Evolutionary conservation across 2,329 filamentous ascomycete species (phyloP), one percentile per base, ranked within the genome.

Genomic region (Xylariaceae sp.): DNA sequence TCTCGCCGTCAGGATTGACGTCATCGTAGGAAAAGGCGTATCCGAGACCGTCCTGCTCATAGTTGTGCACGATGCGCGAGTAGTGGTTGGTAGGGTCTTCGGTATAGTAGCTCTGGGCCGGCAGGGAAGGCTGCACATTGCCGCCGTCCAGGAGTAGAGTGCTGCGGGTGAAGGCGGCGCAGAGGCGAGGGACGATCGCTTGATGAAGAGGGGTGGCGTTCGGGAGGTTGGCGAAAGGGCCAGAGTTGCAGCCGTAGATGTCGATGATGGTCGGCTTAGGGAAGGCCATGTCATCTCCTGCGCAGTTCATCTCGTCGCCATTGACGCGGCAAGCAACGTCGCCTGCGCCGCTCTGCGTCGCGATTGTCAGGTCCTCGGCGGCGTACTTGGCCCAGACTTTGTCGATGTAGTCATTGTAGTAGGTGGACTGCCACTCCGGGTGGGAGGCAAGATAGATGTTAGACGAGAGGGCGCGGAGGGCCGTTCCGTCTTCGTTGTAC

Each of bases 11-110:
- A 0, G 77, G 71, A 38, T 76, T 74, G 13, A 85, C 80, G 54
- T 85, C 81, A 51, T 85, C 81, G 49, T 83, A 85, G 0, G 81
- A 69, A 53, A 83, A 85, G 0, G 76, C 73, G 53, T 85, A 85
- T 0, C 81, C 81, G 31, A 67, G 63, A 1, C 71, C 70, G 54
- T 83, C 77, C 4, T 70, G 53, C 60, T 81, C 76, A 34, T 74
- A 67, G 26, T 68, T 59, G 57, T 84, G 81, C 2, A 84, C 68
- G 27, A 83, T 65, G 7, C 75, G 65, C 19, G 73, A 64, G 53
- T 81, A 84, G 53, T 82, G 78, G 50, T 61, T 68, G 9, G 68
- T 70, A 0, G 69, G 65, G 31, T 59, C 47, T n/a, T 18, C 42
- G 2, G 54, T 57, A 54, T 77, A 76, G 57, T 74, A 76, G 17